Percentiles rank a stretch among this genome's conserved stretches.
Evolutionary conservation across 768 basidiomycete genomes (phyloP).

Genomic region (Phaeolepiota aurea): DNA sequence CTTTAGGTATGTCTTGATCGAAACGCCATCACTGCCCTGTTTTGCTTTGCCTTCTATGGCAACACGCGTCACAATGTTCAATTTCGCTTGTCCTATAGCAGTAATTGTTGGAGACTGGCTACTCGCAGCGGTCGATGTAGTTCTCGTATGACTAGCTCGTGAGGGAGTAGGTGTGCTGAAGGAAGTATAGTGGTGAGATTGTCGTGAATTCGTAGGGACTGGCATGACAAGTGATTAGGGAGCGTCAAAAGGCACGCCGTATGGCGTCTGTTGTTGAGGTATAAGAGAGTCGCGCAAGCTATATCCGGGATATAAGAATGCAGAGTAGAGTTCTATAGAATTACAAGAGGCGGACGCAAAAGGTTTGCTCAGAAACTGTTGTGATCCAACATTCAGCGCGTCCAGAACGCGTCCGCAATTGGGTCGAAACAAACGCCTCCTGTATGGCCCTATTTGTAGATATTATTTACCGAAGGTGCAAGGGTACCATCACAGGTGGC

Average conservation of each 20-base stretch:
- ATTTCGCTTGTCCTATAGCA: constrained; percentile 33
- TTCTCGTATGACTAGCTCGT: constrained; percentile 10
- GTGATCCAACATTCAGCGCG: too few species aligned
- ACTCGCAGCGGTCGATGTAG: constrained; percentile 13
- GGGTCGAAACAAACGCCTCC: neutral
- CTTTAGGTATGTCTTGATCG: constrained; percentile 73
- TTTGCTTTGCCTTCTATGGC: constrained; percentile 70
- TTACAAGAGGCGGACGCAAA: too few species aligned
- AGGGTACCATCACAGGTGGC: too few species aligned
- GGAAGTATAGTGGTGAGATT: constrained; percentile 8
- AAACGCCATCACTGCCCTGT: constrained; percentile 54
- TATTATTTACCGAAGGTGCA: too few species aligned
- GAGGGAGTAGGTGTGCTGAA: constrained; percentile 14
- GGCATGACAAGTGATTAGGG: too few species aligned
- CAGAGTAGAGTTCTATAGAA: neutral
- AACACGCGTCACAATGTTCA: constrained; percentile 67
- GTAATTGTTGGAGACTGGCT: constrained; percentile 41
- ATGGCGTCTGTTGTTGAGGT: too few species aligned
- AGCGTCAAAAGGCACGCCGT: neutral
- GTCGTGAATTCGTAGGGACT: constrained; percentile 8
- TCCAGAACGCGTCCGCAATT: neutral
- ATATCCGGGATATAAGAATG: neutral
- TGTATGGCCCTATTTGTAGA: neutral
- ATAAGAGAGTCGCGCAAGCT: too few species aligned
- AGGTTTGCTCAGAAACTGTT: too few species aligned